Conservation (phyloP, 1,139 yeast species). For the Hemisphaericaspora subhashii region DNA sequence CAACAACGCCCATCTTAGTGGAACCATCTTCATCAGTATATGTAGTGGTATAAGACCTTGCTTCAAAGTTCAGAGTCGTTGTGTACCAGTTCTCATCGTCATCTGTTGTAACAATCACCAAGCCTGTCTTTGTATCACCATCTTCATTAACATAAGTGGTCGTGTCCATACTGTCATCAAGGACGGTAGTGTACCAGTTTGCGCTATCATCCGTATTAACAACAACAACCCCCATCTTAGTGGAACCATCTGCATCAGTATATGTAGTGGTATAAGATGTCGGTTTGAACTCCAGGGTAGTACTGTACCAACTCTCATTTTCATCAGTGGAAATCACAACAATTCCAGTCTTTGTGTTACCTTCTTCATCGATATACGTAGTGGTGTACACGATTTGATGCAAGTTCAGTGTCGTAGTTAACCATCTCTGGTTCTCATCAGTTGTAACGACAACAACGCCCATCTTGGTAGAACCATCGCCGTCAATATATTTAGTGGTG, state of each 20-base stretch:
- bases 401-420: too few relatives aligned
- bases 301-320: conserved; percentile 2
- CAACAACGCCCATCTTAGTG: not conserved
- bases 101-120: not conserved
- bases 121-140: not conserved
- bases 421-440: too few relatives aligned
- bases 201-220: not conserved
- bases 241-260: not conserved
- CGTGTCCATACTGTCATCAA: not conserved
- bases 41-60: not conserved
- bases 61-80: not conserved
- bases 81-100: conserved; percentile 1
- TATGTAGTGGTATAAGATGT: not conserved
- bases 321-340: conserved; percentile 11
- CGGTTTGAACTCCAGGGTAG: not conserved
- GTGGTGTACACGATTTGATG: too few relatives aligned
- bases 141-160: not conserved
- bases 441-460: too few relatives aligned
- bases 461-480: too few relatives aligned
- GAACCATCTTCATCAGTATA: not conserved
- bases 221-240: not conserved
- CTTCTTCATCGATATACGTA: conserved; percentile 13
- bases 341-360: conserved; percentile 9
- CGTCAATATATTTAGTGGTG: not conserved
- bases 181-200: not conserved